Percentiles rank a stretch among this genome's conserved stretches.
Evolutionary conservation across 495 filamentous ascomycete genomes (phyloP).

Genomic region (Achaetomiella virescens): DNA sequence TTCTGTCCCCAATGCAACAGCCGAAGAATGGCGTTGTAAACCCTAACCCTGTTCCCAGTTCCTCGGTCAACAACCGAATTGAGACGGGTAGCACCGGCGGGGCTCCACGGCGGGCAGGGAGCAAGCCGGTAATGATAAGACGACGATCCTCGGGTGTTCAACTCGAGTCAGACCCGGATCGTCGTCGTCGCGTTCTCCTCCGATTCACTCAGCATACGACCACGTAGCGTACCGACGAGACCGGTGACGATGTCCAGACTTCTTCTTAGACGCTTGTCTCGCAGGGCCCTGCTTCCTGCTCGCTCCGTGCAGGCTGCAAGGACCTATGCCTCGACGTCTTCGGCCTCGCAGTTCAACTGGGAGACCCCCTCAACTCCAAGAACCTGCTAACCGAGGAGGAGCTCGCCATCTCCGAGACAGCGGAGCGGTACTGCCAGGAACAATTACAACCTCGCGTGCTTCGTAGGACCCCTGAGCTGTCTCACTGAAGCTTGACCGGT

Average conservation of each 20-base stretch:
- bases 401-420: conserved; percentile 78
- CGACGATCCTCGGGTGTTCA: neutral
- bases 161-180: neutral
- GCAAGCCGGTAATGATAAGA: neutral
- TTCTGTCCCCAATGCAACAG: neutral
- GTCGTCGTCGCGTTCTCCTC: neutral
- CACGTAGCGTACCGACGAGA: neutral
- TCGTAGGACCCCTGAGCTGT: conserved; percentile 48
- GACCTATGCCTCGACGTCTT: conserved; percentile 21
- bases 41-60: conserved; percentile 2
- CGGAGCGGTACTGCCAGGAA: conserved; percentile 89
- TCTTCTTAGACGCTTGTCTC: conserved; percentile 15
- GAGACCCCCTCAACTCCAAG: conserved; percentile 75
- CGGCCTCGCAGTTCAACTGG: conserved; percentile 66
- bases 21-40: neutral
- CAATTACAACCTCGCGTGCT: conserved; percentile 76
- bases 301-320: conserved; percentile 4
- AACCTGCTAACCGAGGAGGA: conserved; percentile 83
- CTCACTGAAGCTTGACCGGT: neutral
- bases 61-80: neutral
- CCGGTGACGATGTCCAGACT: conserved; percentile 21
- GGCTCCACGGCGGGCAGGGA: neutral
- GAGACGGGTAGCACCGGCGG: conserved; percentile 3
- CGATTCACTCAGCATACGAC: neutral
- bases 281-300: conserved; percentile 4